These are phyloP conservation scores for Penicillium paradoxum DNA, from an alignment of 495 filamentous ascomycete genomes.

Conservation along the genomic window DNA sequence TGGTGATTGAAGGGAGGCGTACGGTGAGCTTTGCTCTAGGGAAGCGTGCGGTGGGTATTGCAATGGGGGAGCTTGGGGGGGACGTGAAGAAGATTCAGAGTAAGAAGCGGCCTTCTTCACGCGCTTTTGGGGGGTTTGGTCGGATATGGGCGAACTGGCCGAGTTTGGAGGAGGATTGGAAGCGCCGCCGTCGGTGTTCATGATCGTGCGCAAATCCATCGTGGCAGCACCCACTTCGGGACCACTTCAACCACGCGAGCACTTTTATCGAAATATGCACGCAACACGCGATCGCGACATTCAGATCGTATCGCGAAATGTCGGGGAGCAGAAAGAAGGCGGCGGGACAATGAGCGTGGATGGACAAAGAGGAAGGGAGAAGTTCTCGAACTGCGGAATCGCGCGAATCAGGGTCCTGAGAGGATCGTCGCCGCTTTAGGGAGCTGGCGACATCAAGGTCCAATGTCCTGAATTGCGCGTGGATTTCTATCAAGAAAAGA, in stretches of 20 bases:
- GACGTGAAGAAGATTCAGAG: constrained; percentile 30
- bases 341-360: constrained; percentile 12
- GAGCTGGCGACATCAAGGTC: constrained; percentile 1
- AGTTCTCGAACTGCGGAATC: constrained; percentile 27
- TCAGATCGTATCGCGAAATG: constrained; percentile 10
- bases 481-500: neutral
- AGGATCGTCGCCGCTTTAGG: constrained; percentile 13
- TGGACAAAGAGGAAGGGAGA: constrained; percentile 25
- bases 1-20: constrained; percentile 40
- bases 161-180: constrained; percentile 27
- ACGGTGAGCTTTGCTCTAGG: constrained; percentile 38
- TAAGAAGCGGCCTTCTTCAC: constrained; percentile 23
- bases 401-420: constrained; percentile 14
- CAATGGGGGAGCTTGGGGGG: constrained; percentile 40
- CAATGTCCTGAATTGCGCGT: neutral
- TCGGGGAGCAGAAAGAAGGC: constrained; percentile 10
- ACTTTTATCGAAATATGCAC: constrained; percentile 12
- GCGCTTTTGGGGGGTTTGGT: constrained; percentile 28
- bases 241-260: constrained; percentile 22
- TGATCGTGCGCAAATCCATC: constrained; percentile 54
- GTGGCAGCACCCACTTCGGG: constrained; percentile 20
- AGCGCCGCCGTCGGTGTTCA: constrained; percentile 45
- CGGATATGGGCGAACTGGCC: constrained; percentile 18
- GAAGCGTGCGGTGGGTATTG: constrained; percentile 38
- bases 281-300: constrained; percentile 21